phyloP scores from a whole-genome alignment of 1,139 yeast species.

The Lodderomyces pseudojiufengensis region DNA sequence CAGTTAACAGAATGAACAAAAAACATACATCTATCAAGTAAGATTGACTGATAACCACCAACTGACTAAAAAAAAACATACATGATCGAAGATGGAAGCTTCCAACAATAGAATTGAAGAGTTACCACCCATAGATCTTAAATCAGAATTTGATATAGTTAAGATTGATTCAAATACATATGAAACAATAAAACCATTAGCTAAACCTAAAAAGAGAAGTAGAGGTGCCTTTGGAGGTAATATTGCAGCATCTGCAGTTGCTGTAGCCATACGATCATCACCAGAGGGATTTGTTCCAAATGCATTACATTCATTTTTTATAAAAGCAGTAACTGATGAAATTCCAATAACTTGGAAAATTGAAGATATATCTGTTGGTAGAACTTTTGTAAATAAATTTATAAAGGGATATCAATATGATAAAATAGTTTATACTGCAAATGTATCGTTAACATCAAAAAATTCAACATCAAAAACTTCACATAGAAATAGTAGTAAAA shows the following conservation, averaged over 20 bases:
- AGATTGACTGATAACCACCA: too few species aligned
- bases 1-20: background rate
- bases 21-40: too few species aligned
- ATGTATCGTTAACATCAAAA: slow-evolving; percentile 31
- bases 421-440: slow-evolving; percentile 29
- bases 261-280: slow-evolving; percentile 33
- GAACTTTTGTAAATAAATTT: slow-evolving; percentile 31
- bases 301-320: slow-evolving; percentile 40
- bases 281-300: slow-evolving; percentile 37
- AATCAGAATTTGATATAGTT: slow-evolving; percentile 21
- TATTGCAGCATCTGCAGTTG: slow-evolving; percentile 38
- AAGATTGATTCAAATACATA: slow-evolving; percentile 21
- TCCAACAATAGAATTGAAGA: background rate
- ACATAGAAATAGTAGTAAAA: background rate
- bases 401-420: slow-evolving; percentile 28
- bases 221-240: slow-evolving; percentile 44
- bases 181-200: slow-evolving; percentile 29
- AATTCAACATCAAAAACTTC: slow-evolving; percentile 18
- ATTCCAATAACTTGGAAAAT: slow-evolving; percentile 28
- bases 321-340: slow-evolving; percentile 34
- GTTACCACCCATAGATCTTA: slow-evolving; percentile 11
- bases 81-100: too few species aligned
- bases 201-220: slow-evolving; percentile 28
- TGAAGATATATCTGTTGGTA: slow-evolving; percentile 30
- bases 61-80: too few species aligned